These are phyloP conservation scores for Fusarium bactridioides DNA, from an alignment of 2,329 filamentous ascomycete genomes.

Conservation along the genomic window DNA sequence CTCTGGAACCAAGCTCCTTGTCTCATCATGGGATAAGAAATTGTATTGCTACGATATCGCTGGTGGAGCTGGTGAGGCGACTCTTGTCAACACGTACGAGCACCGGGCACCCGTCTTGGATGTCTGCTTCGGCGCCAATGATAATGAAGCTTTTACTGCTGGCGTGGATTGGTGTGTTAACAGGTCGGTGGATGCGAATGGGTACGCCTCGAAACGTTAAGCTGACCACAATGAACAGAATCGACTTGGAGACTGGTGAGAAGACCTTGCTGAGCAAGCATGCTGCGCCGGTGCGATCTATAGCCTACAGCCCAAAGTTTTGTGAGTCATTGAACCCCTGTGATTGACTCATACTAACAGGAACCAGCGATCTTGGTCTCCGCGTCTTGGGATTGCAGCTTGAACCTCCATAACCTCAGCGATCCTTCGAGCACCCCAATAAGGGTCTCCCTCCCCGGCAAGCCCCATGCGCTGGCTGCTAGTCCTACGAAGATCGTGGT, in stretches of 20 bases:
- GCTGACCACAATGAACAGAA: constrained; percentile 44
- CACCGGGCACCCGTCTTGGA: constrained; percentile 88
- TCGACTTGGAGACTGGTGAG: constrained; percentile 76
- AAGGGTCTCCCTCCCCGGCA: constrained; percentile 77
- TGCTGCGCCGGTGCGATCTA: constrained; percentile 78
- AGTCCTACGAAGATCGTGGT: constrained; percentile 86
- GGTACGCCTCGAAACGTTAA: neutral
- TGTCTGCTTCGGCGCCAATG: constrained; percentile 86
- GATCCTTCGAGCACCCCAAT: constrained; percentile 63
- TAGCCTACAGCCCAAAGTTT: constrained; percentile 81
- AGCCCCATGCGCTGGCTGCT: constrained; percentile 86
- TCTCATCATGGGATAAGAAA: constrained; percentile 93
- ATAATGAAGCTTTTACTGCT: constrained; percentile 84
- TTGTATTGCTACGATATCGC: constrained; percentile 87
- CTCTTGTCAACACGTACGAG: constrained; percentile 75
- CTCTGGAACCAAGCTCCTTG: constrained; percentile 79
- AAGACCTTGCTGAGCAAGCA: constrained; percentile 83
- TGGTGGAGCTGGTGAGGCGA: constrained; percentile 61
- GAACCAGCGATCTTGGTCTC: constrained; percentile 76
- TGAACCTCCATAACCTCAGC: constrained; percentile 80
- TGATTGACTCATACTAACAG: constrained; percentile 21
- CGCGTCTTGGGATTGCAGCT: constrained; percentile 90
- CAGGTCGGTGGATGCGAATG: constrained; percentile 56
- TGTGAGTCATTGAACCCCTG: constrained; percentile 53
- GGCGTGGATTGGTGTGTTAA: constrained; percentile 89